Conservation (phyloP, 148 eudicot species). For the Euryodendron excelsum region DNA sequence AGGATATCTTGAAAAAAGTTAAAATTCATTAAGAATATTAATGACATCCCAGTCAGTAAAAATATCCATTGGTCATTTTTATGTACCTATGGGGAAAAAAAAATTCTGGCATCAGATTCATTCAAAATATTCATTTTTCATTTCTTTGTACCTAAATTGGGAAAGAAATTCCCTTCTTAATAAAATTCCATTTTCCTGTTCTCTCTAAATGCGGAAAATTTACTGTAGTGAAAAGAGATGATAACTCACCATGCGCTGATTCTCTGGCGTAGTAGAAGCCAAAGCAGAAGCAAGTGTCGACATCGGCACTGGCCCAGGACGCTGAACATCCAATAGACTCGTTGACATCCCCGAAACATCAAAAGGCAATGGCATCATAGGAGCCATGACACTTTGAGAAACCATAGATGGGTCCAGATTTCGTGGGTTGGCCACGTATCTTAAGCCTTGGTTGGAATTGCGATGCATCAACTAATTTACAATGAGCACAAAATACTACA, state of each 20-base stretch:
- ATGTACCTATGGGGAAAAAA: not conserved
- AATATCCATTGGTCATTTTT: not conserved
- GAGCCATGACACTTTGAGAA: constrained; percentile 32
- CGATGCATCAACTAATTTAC: constrained; percentile 29
- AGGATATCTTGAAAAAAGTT: no score
- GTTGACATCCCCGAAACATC: constrained; percentile 31
- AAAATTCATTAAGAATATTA: no score
- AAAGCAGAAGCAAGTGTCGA: constrained; percentile 43
- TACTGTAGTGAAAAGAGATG: not conserved
- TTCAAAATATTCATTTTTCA: no score
- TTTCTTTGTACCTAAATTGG: no score
- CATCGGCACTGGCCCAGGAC: not conserved
- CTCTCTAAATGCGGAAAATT: constrained; percentile 2
- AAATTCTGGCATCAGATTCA: no score
- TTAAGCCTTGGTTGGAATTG: constrained; percentile 37
- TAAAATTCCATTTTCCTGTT: constrained; percentile 31
- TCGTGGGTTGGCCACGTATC: constrained; percentile 32
- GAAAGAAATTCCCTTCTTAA: no score
- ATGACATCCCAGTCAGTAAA: not conserved
- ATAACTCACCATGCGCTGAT: constrained; percentile 42
- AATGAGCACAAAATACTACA: not conserved
- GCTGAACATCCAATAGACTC: not conserved
- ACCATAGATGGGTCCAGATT: constrained; percentile 27
- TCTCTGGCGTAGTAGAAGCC: constrained; percentile 48
- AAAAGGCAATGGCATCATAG: constrained; percentile 28